phyloP scores from a whole-genome alignment of 306 rosid species.

The Rosa multiflora region DNA sequence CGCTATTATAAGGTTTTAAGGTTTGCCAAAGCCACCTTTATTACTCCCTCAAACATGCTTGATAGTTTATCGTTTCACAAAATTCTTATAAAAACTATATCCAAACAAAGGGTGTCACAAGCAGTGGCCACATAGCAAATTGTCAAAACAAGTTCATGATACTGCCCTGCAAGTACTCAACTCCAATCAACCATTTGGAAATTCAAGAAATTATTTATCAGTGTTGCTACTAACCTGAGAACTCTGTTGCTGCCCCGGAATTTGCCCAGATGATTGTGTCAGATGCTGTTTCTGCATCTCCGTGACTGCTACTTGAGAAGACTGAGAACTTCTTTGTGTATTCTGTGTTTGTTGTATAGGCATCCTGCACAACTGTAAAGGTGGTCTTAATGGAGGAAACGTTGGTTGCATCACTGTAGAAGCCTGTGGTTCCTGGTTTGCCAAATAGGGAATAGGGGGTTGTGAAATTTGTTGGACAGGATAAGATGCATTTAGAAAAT shows the following conservation, averaged over 20 bases:
- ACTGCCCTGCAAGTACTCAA: neutral
- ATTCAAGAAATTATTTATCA: constrained; percentile 20
- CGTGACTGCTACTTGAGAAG: constrained; percentile 43
- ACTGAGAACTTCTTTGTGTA: constrained; percentile 35
- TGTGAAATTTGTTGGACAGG: constrained; percentile 42
- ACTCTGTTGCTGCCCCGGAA: constrained; percentile 53
- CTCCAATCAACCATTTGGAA: constrained; percentile 5
- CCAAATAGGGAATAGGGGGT: constrained; percentile 48
- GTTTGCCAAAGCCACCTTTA: neutral
- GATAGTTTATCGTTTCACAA: constrained; percentile 10
- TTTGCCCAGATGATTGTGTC: constrained; percentile 39
- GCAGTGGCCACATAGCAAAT: neutral
- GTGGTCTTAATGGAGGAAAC: constrained; percentile 40
- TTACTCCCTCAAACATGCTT: constrained; percentile 10
- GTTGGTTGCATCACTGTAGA: constrained; percentile 42
- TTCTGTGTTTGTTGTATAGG: constrained; percentile 43
- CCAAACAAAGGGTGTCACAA: neutral
- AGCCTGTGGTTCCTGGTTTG: constrained; percentile 54
- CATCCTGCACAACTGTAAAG: constrained; percentile 48
- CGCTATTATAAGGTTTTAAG: neutral
- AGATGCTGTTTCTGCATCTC: constrained; percentile 57
- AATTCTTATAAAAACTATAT: neutral
- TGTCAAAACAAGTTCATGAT: constrained; percentile 3
- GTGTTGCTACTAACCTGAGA: constrained; percentile 56
- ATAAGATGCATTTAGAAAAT: constrained; percentile 49